Base-by-base conservation (phyloP, 495 filamentous ascomycete genomes). In the Xylaria castorea region DNA sequence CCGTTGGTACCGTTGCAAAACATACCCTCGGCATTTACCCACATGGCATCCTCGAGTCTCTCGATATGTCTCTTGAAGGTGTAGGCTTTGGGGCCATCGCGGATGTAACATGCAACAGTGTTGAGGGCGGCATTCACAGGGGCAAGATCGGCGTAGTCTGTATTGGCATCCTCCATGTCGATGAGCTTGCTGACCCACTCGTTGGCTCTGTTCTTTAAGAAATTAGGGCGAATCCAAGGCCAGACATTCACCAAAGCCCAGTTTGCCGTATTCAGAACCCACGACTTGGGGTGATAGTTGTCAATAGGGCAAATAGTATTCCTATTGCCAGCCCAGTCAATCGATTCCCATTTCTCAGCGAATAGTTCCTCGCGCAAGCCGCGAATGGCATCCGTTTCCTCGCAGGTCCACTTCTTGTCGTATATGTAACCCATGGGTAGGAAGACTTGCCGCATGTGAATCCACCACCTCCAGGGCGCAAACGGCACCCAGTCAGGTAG, bases 381-480 rank as follows among this genome's bases (percentile, higher is more conserved):
- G 20, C 85, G 87, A 62, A 91, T 93, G 1, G 95, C 74, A 12
- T 92, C 88, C 61, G 91, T 93, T 66, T 91, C 84, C 22, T 93
- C 92, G 70, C 89, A 89, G 14, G 87, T 86, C 86, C 91, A 97
- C 55, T 87, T 87, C 82, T 91, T 91, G 8, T 93, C 95, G 84
- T 91, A 97, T 50, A 98, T 85, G 76, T 91, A 98, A 16, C 92
- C 90, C 93, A 98, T 97, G 12, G 95, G 92, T 46, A 97, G 81
- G 80, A 94, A 97, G 40, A 99, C 95, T 79, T 92, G 89, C 20
- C 96, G 93, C 81, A 97, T 97, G 73, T 99, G 96, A 73, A 97
- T 94, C 96, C 96, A 99, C 96, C 96, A 99, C 60, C 94, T 87
- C 96, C 97, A 98, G 0, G 97, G 96, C 12, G 93, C 91, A 75